Percentiles rank a stretch among this genome's conserved stretches.
These are phyloP conservation scores for Melocanna baccifera DNA, from an alignment of 176 grass and related monocot species.

Conservation along the genomic window DNA sequence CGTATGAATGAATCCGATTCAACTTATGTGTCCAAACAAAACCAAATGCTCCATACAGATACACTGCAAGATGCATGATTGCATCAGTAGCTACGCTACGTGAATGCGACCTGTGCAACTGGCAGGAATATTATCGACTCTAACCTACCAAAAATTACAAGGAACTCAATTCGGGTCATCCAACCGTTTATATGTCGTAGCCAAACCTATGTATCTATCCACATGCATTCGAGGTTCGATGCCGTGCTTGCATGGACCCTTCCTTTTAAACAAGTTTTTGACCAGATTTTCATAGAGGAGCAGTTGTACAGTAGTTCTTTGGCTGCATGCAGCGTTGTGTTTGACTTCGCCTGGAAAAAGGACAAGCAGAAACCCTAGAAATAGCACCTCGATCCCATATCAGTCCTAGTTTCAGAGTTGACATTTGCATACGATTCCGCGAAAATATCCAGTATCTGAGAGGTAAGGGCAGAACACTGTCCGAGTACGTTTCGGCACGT, in stretches of 20 bases:
- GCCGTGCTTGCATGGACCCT: conserved; percentile 1
- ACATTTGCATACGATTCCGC: neutral
- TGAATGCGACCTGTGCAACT: neutral
- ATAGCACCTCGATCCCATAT: neutral
- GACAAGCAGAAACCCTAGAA: neutral
- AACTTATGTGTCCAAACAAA: neutral
- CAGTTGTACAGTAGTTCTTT: neutral
- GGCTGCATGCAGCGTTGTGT: neutral
- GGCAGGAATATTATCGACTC: neutral
- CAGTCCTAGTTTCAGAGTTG: neutral
- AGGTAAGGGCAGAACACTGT: neutral
- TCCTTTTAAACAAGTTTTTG: conserved; percentile 23
- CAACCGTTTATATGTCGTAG: neutral
- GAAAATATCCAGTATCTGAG: neutral
- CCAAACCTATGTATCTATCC: neutral
- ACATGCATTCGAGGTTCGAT: neutral
- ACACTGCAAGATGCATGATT: neutral
- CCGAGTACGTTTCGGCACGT: neutral
- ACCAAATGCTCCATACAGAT: neutral
- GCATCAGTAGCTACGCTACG: neutral
- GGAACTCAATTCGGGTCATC: neutral
- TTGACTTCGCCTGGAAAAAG: neutral
- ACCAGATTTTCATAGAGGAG: neutral
- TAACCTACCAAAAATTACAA: neutral
- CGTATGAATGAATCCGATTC: neutral